Evolutionary conservation across 495 filamentous ascomycete species (phyloP).

Genomic region (Neurospora africana): DNA sequence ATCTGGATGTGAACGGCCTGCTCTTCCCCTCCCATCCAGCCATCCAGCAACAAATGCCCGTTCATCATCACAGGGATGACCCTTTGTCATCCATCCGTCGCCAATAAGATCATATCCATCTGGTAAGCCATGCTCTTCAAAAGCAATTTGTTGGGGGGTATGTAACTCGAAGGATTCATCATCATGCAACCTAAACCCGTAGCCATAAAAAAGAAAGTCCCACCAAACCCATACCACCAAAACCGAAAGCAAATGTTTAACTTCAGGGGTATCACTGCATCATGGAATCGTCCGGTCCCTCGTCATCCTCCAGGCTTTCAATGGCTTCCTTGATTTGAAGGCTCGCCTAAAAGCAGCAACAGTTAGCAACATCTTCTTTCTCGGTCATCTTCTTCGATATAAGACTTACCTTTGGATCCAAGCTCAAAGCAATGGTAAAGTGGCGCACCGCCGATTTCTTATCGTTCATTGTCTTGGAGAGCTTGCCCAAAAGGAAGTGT

Average conservation of each 20-base stretch:
- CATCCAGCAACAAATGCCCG: background rate
- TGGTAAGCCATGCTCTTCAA: background rate
- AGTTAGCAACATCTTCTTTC: constrained; percentile 12
- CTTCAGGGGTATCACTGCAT: constrained; percentile 29
- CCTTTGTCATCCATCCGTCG: background rate
- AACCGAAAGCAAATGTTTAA: background rate
- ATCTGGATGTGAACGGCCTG: background rate
- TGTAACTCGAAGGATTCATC: background rate
- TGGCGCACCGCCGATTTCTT: constrained; percentile 76
- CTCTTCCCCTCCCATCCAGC: background rate
- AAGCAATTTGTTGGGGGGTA: background rate
- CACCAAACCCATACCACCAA: background rate
- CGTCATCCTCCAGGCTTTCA: constrained; percentile 77
- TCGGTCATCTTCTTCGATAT: background rate
- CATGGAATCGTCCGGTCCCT: constrained; percentile 62
- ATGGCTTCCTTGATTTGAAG: constrained; percentile 88
- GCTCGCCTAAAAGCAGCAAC: constrained; percentile 51
- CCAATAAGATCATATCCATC: background rate
- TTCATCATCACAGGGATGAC: background rate
- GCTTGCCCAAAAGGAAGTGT: constrained; percentile 79
- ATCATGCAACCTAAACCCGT: background rate
- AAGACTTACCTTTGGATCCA: constrained; percentile 81
- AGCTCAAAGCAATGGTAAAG: constrained; percentile 85
- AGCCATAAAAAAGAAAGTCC: background rate
- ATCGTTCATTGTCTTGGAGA: constrained; percentile 72